A percentile compares a stretch with the other conserved stretches of the same genome.
phyloP scores from a whole-genome alignment of 2,329 filamentous ascomycete genomes.

The Dactylellina drechsleri region DNA sequence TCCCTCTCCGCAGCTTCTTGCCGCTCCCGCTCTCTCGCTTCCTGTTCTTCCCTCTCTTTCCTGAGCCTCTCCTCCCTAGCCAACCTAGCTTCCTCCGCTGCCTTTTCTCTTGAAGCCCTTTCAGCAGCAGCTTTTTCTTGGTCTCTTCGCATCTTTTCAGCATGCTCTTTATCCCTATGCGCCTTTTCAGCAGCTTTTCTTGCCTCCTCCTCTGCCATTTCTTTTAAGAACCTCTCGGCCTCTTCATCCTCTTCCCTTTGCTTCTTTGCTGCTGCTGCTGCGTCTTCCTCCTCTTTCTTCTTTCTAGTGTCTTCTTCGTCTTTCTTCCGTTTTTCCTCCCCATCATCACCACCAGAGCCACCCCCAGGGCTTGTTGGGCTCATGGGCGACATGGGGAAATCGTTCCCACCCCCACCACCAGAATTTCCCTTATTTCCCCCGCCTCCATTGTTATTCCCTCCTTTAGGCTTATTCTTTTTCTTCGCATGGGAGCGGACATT shows the following conservation, averaged over 20 bases:
- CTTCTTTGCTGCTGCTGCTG: slow-evolving; percentile 14
- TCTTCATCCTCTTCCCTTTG: slow-evolving; percentile 32
- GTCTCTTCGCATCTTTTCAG: slow-evolving; percentile 22
- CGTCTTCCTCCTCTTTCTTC: slow-evolving; percentile 32
- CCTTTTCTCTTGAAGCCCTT: slow-evolving; percentile 14
- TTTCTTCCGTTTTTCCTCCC: slow-evolving; percentile 33
- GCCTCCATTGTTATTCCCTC: background rate
- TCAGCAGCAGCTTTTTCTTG: slow-evolving; percentile 20
- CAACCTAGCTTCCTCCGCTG: slow-evolving; percentile 5
- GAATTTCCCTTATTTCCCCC: slow-evolving; percentile 18
- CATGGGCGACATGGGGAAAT: slow-evolving; percentile 35
- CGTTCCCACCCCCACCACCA: slow-evolving; percentile 28
- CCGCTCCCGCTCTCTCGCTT: slow-evolving; percentile 25
- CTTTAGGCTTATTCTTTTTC: slow-evolving; percentile 29
- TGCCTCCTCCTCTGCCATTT: slow-evolving; percentile 24
- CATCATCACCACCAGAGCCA: slow-evolving; percentile 35
- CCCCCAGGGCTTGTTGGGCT: slow-evolving; percentile 43
- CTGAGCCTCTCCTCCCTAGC: slow-evolving; percentile 17
- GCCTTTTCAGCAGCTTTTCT: slow-evolving; percentile 5
- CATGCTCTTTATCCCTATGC: background rate
- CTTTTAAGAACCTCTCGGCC: slow-evolving; percentile 12
- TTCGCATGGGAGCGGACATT: slow-evolving; percentile 47
- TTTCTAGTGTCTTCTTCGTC: slow-evolving; percentile 31
- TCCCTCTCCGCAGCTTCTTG: slow-evolving; percentile 26
- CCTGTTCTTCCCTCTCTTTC: slow-evolving; percentile 35